Percentiles rank a stretch among this genome's conserved stretches.
phyloP scores from a whole-genome alignment of 345 rosid genomes.

The Eucalyptus caleyi region DNA sequence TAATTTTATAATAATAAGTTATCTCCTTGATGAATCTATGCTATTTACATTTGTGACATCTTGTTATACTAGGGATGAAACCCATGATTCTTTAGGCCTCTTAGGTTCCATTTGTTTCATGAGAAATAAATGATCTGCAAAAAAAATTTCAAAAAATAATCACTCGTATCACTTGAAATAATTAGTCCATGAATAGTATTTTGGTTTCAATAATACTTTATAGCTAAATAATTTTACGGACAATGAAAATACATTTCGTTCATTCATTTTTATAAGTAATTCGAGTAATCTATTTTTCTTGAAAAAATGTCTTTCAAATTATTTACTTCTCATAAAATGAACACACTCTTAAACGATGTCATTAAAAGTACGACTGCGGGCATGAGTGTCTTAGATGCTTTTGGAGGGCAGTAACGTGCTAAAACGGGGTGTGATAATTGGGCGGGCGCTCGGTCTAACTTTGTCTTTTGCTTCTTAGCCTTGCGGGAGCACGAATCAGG shows the following conservation, averaged over 20 bases:
- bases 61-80: neutral
- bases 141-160: no score
- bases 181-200: no score
- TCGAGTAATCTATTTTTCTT: no score
- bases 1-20: no score
- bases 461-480: neutral
- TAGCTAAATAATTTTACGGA: accelerated
- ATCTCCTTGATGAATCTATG: neutral
- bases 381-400: neutral
- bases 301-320: no score
- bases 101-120: no score
- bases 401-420: neutral
- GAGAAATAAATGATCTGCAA: neutral
- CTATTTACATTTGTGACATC: neutral
- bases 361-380: neutral
- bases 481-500: neutral
- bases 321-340: no score
- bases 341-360: neutral
- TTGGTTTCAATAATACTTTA: no score
- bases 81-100: neutral
- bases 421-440: neutral
- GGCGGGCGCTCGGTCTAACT: neutral
- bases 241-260: neutral
- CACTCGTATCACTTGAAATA: neutral
- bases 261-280: no score